A percentile compares a stretch with the other conserved stretches of the same genome.
These are phyloP conservation scores for Gynochthodes officinalis DNA, from an alignment of 257 asterid species.

Conservation along the genomic window DNA sequence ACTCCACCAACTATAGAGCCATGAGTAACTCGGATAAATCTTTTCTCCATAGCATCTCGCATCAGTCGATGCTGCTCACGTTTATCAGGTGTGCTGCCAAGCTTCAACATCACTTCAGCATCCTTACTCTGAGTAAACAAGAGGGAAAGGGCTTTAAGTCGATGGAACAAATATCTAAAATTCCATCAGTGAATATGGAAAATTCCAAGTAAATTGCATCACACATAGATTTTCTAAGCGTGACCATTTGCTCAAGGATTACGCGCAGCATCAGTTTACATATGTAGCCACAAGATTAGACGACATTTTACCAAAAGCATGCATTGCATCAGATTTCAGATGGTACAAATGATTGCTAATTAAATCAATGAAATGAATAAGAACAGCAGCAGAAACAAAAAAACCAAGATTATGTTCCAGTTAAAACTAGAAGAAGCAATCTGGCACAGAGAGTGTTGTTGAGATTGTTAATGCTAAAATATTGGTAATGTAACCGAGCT, in stretches of 20 bases:
- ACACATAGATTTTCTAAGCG: neutral
- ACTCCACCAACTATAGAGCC: slow-evolving; percentile 96
- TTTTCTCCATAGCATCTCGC: slow-evolving; percentile 99
- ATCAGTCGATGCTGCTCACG: slow-evolving; percentile 91
- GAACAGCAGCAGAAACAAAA: neutral
- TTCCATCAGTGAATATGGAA: neutral
- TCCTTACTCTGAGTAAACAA: slow-evolving; percentile 75
- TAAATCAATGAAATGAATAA: neutral
- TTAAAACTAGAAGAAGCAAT: neutral
- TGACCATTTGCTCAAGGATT: neutral
- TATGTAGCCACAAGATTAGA: neutral
- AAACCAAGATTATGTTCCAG: neutral
- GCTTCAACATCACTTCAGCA: slow-evolving; percentile 95
- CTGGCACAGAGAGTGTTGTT: neutral
- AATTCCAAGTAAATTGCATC: slow-evolving; percentile 1
- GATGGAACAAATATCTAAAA: neutral
- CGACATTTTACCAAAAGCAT: neutral
- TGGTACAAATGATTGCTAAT: neutral
- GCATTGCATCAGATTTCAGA: neutral
- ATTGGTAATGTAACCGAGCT: neutral
- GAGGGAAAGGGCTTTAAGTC: slow-evolving; percentile 9
- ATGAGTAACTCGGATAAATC: slow-evolving; percentile 82
- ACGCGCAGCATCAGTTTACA: neutral
- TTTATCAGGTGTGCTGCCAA: slow-evolving; percentile 93
- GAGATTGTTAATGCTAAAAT: neutral